Conservation (phyloP, 148 eudicot species). For the Amaranthus palmeri region DNA sequence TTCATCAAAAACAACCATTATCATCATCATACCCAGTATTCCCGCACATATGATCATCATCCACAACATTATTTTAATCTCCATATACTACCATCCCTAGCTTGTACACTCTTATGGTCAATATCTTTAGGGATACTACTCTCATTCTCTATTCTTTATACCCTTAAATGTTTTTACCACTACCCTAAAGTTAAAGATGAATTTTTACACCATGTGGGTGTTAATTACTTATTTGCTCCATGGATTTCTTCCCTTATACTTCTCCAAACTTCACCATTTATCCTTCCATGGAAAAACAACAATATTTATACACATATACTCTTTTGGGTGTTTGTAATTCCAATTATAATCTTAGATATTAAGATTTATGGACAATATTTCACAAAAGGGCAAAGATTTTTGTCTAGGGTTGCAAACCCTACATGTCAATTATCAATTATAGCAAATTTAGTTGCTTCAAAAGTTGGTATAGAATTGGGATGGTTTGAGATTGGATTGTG, state of each 20-base stretch:
- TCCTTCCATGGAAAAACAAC: not conserved
- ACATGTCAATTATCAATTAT: slow-evolving; percentile 49
- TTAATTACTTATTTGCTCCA: slow-evolving; percentile 69
- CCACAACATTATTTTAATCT: not conserved
- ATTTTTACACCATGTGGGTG: slow-evolving; percentile 58
- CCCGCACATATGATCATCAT: not conserved
- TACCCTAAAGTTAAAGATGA: slow-evolving; percentile 37
- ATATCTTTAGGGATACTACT: slow-evolving; percentile 26
- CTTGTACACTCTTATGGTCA: slow-evolving; percentile 38
- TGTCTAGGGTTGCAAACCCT: slow-evolving; percentile 58
- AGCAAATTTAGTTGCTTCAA: slow-evolving; percentile 52
- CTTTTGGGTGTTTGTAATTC: slow-evolving; percentile 37
- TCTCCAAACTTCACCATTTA: slow-evolving; percentile 50
- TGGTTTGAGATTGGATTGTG: slow-evolving; percentile 51
- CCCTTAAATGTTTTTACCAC: slow-evolving; percentile 25
- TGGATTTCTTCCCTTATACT: slow-evolving; percentile 58
- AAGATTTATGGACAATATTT: slow-evolving; percentile 64
- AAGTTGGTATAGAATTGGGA: slow-evolving; percentile 51
- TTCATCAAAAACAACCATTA: slow-evolving; percentile 17
- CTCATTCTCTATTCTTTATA: slow-evolving; percentile 32
- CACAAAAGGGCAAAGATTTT: slow-evolving; percentile 42
- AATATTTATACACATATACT: slow-evolving; percentile 8
- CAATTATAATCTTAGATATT: slow-evolving; percentile 45
- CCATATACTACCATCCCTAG: slow-evolving; percentile 23
- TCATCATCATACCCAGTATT: not conserved